Evolutionary conservation across 345 rosid species (phyloP), one percentile per base, ranked within the genome.

Genomic region (Orychophragmus violaceus): DNA sequence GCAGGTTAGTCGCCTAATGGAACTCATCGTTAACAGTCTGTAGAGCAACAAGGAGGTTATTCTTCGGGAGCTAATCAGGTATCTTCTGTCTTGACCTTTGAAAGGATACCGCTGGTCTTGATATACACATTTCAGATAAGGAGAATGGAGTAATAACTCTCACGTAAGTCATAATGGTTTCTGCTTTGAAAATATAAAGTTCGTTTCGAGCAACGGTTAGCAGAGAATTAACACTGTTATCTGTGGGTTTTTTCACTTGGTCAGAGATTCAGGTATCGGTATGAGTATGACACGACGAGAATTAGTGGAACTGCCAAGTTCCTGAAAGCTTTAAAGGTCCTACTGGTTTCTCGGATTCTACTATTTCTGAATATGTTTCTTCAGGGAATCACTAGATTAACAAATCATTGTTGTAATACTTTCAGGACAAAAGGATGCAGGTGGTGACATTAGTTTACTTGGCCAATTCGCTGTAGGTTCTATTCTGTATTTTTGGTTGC

Each of bases 1-100:
- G 62, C 89, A 94, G 99, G 97, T 94, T 65, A 94, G 99, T 70
- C 96, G 99, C 10, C 92, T 94, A 45, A 90, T 94, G 99, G 97
- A 94, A 83, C 92, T 94, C 62, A 90, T 94, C 54, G 99, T 94
- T 62, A 90, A 94, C 78, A 83, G 90, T 82, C 76, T 94, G 71
- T 94, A 94, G 81, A 88, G 95, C 74, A 94, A 94, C 79, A 94
- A 94, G 70, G 99, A 94, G 74, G 99, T 94, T 67, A 90, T 94
- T 78, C 92, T 94, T 67, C 82, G 96, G 23, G 97, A 94, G 85
- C 96, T 94, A 69, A 78, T 94, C 58, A 94, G 99, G 99, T 72
- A 77, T 65, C 36, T 12, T 53, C 2, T 16, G 1, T 53, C 36
- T 22, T 53, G 37, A 28, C 13, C 85, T 94, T 53, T 70, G 84